Evolutionary conservation across 176 grass and related monocot species (phyloP).

Genomic region (Aechmea fasciata): DNA sequence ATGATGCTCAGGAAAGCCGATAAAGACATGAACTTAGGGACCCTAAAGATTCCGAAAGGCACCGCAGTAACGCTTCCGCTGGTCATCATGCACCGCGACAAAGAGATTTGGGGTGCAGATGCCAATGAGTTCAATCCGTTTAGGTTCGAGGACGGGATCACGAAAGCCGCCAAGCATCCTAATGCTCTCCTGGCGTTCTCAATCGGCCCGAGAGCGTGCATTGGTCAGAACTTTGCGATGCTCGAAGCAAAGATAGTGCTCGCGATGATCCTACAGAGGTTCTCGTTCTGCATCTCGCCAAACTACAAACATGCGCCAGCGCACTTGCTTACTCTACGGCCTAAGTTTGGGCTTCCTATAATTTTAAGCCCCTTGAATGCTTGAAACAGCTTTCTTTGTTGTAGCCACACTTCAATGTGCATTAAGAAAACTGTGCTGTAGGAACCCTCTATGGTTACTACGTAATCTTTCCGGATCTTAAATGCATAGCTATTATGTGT

Average conservation of each 20-base stretch:
- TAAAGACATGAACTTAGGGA: not conserved
- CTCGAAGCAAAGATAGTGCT: constrained; percentile 37
- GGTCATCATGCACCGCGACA: constrained; percentile 24
- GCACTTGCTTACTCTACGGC: constrained; percentile 20
- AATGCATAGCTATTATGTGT: no score
- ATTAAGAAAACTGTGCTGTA: not conserved
- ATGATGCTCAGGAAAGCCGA: not conserved
- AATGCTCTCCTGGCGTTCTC: constrained; percentile 41
- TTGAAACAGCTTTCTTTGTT: not conserved
- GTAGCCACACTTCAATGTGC: not conserved
- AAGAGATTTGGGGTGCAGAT: constrained; percentile 47
- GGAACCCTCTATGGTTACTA: no score
- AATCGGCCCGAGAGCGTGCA: constrained; percentile 30
- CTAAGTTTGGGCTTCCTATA: constrained; percentile 32
- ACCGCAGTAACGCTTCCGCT: constrained; percentile 13
- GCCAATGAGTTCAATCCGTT: constrained; percentile 30
- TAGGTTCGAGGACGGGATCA: constrained; percentile 35
- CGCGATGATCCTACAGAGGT: constrained; percentile 40
- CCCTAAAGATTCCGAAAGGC: constrained; percentile 17
- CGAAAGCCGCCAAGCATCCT: constrained; percentile 31
- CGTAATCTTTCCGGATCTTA: no score
- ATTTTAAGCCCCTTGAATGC: constrained; percentile 9
- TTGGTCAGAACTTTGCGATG: constrained; percentile 55
- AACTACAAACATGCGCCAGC: constrained; percentile 39
- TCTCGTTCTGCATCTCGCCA: constrained; percentile 31